Evolutionary conservation across 306 rosid species (phyloP), one percentile per base, ranked within the genome.

Genomic region (Cucurbita moschata): DNA sequence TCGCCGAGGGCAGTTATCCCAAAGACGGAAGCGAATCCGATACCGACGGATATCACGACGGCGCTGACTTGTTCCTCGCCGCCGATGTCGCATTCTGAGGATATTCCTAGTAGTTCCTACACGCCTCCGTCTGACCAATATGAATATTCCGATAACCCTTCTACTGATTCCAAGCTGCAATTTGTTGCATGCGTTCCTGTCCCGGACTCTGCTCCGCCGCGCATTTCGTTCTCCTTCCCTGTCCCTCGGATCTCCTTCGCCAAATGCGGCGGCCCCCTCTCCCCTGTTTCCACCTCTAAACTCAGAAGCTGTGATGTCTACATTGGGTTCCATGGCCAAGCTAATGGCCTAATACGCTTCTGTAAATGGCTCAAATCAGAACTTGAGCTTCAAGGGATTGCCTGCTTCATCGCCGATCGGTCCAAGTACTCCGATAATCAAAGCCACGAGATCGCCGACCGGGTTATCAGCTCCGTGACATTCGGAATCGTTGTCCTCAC

Each of bases 351-450:
- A 76, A 53, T 86, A 46, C 89, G 96, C 39, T 92, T 90, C 81
- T 85, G 87, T 58, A 88, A 87, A 82, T 92, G 98, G 98, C 85
- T 92, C 6, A 90, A 86, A 71, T 83, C 96, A 8, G 96, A 92
- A 81, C 96, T 92, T 40, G 98, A 92, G 87, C 92, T 85, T 74
- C 96, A 86, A 66, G 98, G 96, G 16, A 90, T 92, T 77, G 96
- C 91, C 77, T 92, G 96, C 77, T 90, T 92, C 53, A 85, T 83
- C 58, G 92, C 91, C 3, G 98, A 92, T 78, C 81, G 98, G 72
- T 81, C 96, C 44, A 86, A 84, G 77, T 90, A 90, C 71, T 82
- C 91, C 0, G 92, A 92, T 55, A 76, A 71, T 46, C 96, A 90
- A 74, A 90, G 91, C 84, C 96, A 88, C 40, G 96, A 90, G 83